Base-by-base conservation (phyloP, 176 grass and related monocot species). In the Cocos nucifera region DNA sequence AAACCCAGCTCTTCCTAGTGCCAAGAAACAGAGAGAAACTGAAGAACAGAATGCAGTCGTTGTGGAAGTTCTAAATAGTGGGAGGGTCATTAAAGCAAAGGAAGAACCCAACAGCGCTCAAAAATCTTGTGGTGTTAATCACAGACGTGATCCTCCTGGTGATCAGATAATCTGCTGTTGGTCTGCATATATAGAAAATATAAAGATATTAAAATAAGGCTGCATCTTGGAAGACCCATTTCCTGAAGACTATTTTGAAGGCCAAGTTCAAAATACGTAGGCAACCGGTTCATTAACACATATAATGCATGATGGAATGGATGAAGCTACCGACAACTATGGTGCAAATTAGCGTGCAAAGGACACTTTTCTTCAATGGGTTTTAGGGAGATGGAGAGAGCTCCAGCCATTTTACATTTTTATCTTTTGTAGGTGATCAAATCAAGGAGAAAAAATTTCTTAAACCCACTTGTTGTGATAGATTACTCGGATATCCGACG, bases 191-290 rank as follows among this genome's bases (percentile, higher is more conserved):
- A 66, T 94, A 26, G 84, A 94, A 65, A 94, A 94, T 76, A 94
- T 63, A 32, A 94, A 94, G 84, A 94, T 94, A 70, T 81, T 87
- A 19, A 94, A 65, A 55, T 94, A 94, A 14, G 89, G 89, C 64
- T 84, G 62, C 89, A 94, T 94, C 64, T 94, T 94, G 39, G 80
- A 87, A 35, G 82, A 87, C 89, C 89, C 77, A 94, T 84, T 16
- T 88, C 89, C 69, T 94, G 80, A 49, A 94, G 89, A 68, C 84
- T 94, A 49, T 72, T 61, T 30, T 85, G 54, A 76, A 94, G 80
- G 3, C 74, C 84, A 16, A 84, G 62, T 51, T 88, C 89, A 19
- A 88, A 94, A 64, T 94, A 94, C 20, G 89, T 94, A 17, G 89
- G 89, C 65, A 94, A 63, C 89, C 89, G 88, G 58, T 94, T 94